These are phyloP conservation scores for Helianthus tuberosus DNA, from an alignment of 129 eudicot genomes.

Conservation along the genomic window DNA sequence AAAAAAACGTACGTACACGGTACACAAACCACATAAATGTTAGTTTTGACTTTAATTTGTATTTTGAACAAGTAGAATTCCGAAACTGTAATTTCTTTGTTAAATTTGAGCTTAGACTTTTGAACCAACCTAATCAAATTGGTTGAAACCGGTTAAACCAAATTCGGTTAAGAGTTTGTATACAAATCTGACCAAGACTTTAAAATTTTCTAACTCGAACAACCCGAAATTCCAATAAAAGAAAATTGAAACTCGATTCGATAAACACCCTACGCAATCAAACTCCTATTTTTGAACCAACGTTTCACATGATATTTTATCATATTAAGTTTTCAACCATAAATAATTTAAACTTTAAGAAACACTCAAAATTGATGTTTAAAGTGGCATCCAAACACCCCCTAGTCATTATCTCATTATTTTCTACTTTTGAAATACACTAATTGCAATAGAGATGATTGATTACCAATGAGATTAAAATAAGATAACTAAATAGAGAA, in stretches of 20 bases:
- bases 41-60: no score
- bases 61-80: no score
- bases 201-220: not conserved
- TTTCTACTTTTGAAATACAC: slow-evolving; percentile 3
- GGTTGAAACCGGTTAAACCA: not conserved
- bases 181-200: not conserved
- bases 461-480: not conserved
- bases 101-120: no score
- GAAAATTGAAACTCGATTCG: not conserved
- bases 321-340: not conserved
- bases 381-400: not conserved
- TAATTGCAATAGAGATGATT: not conserved
- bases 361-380: slow-evolving; percentile 8
- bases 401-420: slow-evolving; percentile 2
- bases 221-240: not conserved
- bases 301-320: not conserved
- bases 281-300: not conserved
- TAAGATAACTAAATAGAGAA: not conserved
- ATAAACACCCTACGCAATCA: not conserved
- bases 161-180: not conserved
- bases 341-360: not conserved
- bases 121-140: no score
- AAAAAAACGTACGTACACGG: no score
- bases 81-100: no score
- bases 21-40: no score